Evolutionary conservation across 257 asterid genomes (phyloP), one percentile per base, ranked within the genome.

Genomic region (Solanum sparsipilum): DNA sequence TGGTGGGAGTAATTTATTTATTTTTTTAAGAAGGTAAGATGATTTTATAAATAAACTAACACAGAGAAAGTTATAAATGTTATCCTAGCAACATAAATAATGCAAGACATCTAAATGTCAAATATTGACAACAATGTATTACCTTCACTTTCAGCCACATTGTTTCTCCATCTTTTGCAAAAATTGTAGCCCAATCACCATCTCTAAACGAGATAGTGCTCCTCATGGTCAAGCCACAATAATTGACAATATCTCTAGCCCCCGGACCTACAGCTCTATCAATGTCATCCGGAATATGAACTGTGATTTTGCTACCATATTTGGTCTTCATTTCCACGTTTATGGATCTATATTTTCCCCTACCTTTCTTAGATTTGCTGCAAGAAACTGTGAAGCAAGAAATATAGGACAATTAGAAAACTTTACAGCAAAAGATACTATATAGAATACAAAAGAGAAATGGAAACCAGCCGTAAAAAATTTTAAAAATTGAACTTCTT

Each of bases 201-300:
- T 81, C 85, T 81, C 67, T 81, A 29, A 81, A 81, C 0, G 85
- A 81, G 67, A 81, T 81, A 46, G 85, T 46, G 68, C 27, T 81
- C 85, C 85, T 81, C 85, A 81, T 81, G 41, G 56, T 81, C 41
- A 81, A 81, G 67, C 85, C 85, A 81, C 85, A 81, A 81, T 46
- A 81, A 81, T 81, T 81, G 38, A 81, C 85, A 16, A 81, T 81
- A 81, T 81, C 85, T 46, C 85, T 81, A 81, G 85, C 85, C 68
- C 85, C 85, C 0, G 85, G 85, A 81, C 85, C 85, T 29, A 81
- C 85, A 81, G 68, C 85, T 81, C 85, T 81, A 81, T 81, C 85
- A 18, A 81, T 81, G 68, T 81, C 85, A 79, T 46, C 25, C 6
- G 85, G 85, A 81, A 81, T 81, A 35, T 81, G 6, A 81, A 81